Evolutionary conservation across 23 red algal genomes (phyloP).

Genomic region (Rhodosorus marinus): DNA sequence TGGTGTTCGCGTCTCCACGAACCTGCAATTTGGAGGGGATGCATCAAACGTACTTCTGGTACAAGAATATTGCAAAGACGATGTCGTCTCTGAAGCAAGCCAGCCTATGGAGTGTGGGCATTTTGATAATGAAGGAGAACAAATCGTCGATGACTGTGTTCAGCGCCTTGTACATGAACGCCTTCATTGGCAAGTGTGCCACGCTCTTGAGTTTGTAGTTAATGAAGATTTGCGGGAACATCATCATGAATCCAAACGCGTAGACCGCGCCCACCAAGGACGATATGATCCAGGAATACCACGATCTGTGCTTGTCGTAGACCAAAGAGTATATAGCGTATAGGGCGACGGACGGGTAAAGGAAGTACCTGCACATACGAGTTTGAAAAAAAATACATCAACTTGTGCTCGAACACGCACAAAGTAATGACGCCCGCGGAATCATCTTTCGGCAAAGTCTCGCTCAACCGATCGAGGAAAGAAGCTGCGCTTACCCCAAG

Average conservation of each 20-base stretch:
- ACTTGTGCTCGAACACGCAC: too few species aligned
- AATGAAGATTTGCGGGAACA: constrained; percentile 90
- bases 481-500: too few species aligned
- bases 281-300: constrained; percentile 81
- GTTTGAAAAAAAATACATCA: too few species aligned
- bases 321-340: constrained; percentile 71
- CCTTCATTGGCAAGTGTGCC: constrained; percentile 87
- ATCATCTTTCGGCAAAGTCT: too few species aligned
- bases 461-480: too few species aligned
- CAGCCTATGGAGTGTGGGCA: constrained; percentile 70
- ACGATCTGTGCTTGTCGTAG: constrained; percentile 62
- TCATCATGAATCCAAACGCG: constrained; percentile 95
- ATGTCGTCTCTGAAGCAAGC: constrained; percentile 92
- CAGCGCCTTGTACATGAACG: constrained; percentile 80
- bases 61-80: constrained; percentile 71
- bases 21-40: too few species aligned
- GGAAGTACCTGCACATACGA: too few species aligned
- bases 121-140: constrained; percentile 94
- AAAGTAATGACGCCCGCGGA: too few species aligned
- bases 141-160: constrained; percentile 93
- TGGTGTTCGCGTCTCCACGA: too few species aligned
- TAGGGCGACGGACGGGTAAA: constrained; percentile 36
- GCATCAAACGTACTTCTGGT: constrained; percentile 35
- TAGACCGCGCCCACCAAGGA: constrained; percentile 78
- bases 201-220: constrained; percentile 94